Conservation (phyloP, 768 basidiomycete genomes). For the Russula brevipes region DNA sequence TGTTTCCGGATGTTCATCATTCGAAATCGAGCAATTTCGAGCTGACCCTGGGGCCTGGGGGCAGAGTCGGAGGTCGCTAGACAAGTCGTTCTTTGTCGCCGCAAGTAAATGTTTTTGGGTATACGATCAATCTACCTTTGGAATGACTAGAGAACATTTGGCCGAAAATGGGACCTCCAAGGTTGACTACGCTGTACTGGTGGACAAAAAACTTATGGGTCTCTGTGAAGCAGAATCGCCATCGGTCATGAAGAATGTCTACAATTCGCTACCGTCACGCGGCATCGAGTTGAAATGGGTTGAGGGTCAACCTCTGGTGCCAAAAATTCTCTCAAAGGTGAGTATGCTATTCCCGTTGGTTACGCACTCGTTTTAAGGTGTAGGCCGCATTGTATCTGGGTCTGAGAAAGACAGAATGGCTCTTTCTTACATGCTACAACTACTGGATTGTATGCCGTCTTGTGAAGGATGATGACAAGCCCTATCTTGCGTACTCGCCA, state of each 20-base stretch:
- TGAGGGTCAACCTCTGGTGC: not conserved
- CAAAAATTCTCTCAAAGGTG: not conserved
- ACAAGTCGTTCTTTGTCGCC: no score
- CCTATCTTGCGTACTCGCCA: not conserved
- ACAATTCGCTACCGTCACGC: not conserved
- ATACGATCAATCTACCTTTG: not conserved
- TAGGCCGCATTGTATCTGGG: constrained; percentile 2
- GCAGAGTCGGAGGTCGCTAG: no score
- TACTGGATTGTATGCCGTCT: not conserved
- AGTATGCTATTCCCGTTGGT: not conserved
- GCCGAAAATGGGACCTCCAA: not conserved
- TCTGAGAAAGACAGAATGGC: not conserved
- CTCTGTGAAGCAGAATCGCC: not conserved
- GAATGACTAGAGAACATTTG: not conserved
- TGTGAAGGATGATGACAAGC: not conserved
- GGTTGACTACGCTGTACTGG: not conserved
- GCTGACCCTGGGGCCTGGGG: no score
- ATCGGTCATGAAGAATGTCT: not conserved
- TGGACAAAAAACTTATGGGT: not conserved
- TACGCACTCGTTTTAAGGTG: not conserved
- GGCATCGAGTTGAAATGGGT: not conserved
- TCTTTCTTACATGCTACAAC: not conserved
- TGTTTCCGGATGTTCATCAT: no score
- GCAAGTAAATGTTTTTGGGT: not conserved
- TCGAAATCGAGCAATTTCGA: no score